Evolutionary conservation across 345 rosid species (phyloP).

Genomic region (Kernera saxatilis): DNA sequence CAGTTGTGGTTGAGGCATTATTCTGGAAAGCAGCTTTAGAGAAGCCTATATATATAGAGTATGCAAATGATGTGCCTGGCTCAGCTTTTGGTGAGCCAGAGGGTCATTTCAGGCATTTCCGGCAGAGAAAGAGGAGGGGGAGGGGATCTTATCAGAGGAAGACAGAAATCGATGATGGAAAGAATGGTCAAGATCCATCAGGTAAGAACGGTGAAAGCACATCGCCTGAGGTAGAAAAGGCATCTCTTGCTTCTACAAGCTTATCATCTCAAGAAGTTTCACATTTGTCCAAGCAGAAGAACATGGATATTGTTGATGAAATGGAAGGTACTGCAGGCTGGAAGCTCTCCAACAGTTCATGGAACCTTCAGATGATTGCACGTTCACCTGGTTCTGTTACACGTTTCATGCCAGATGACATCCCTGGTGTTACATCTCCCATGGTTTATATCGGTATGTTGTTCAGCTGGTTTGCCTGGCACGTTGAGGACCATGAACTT

Average conservation of each 20-base stretch:
- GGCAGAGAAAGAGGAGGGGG: slow-evolving; percentile 56
- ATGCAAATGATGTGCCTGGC: slow-evolving; percentile 99
- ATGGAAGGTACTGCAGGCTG: slow-evolving; percentile 95
- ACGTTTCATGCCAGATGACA: slow-evolving; percentile 99
- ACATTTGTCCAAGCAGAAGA: slow-evolving; percentile 42
- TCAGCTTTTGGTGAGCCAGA: slow-evolving; percentile 90
- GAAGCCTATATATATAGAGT: slow-evolving; percentile 83
- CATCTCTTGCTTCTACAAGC: slow-evolving; percentile 31
- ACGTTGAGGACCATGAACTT: slow-evolving; percentile 99
- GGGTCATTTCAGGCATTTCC: slow-evolving; percentile 54
- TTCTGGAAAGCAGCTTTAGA: slow-evolving; percentile 90
- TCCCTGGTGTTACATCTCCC: slow-evolving; percentile 98
- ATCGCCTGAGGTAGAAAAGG: slow-evolving; percentile 24
- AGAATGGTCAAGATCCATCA: slow-evolving; percentile 4
- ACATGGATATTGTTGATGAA: slow-evolving; percentile 40
- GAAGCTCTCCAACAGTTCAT: slow-evolving; percentile 98
- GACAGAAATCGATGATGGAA: slow-evolving; percentile 30
- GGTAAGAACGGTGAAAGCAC: slow-evolving; percentile 18
- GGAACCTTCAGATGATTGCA: slow-evolving; percentile 96
- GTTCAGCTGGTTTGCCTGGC: slow-evolving; percentile 99
- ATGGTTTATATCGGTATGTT: slow-evolving; percentile 97
- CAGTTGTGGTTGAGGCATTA: slow-evolving; percentile 69
- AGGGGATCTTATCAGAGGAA: slow-evolving; percentile 62
- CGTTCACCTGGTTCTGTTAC: slow-evolving; percentile 97
- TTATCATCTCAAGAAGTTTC: slow-evolving; percentile 18